phyloP scores from a whole-genome alignment of 2,329 filamentous ascomycete genomes.

The Parastagonospora nodorum region DNA sequence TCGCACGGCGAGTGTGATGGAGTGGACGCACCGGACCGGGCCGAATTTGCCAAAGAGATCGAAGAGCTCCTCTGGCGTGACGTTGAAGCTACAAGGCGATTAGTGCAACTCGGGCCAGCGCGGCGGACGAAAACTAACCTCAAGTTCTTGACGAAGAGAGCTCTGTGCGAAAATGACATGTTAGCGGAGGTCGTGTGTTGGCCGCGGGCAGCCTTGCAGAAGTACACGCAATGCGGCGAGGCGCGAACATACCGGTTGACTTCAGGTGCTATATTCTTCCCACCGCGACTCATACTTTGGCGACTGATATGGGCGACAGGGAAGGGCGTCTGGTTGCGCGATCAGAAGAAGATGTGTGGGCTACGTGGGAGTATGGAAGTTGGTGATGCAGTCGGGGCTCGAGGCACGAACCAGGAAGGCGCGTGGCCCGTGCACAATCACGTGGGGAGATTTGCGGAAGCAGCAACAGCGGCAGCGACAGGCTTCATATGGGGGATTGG shows the following conservation, averaged over 20 bases:
- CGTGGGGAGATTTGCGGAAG: too few species aligned
- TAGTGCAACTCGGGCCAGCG: slow-evolving; percentile 9
- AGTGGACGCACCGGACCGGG: slow-evolving; percentile 76
- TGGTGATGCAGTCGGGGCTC: slow-evolving; percentile 12
- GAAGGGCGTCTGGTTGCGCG: slow-evolving; percentile 28
- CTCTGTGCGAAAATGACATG: slow-evolving; percentile 60
- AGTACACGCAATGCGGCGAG: slow-evolving; percentile 18
- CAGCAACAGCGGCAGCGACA: too few species aligned
- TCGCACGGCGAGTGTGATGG: slow-evolving; percentile 13
- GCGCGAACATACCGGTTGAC: slow-evolving; percentile 81
- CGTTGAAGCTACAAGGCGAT: slow-evolving; percentile 78
- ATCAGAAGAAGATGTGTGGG: slow-evolving; percentile 13
- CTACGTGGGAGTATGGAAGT: slow-evolving; percentile 1
- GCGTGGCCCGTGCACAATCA: background rate
- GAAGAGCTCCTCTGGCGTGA: slow-evolving; percentile 96
- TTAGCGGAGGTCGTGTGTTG: slow-evolving; percentile 41
- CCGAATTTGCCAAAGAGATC: slow-evolving; percentile 98
- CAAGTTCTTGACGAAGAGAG: slow-evolving; percentile 99
- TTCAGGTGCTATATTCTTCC: slow-evolving; percentile 93
- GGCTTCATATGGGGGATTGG: too few species aligned
- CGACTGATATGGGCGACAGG: slow-evolving; percentile 27
- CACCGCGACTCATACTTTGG: slow-evolving; percentile 89
- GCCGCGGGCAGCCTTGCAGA: slow-evolving; percentile 22
- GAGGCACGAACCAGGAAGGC: background rate
- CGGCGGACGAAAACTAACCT: slow-evolving; percentile 62